A percentile compares a stretch with the other conserved stretches of the same genome.
phyloP scores from a whole-genome alignment of 306 rosid genomes.

The Quercus robur region DNA sequence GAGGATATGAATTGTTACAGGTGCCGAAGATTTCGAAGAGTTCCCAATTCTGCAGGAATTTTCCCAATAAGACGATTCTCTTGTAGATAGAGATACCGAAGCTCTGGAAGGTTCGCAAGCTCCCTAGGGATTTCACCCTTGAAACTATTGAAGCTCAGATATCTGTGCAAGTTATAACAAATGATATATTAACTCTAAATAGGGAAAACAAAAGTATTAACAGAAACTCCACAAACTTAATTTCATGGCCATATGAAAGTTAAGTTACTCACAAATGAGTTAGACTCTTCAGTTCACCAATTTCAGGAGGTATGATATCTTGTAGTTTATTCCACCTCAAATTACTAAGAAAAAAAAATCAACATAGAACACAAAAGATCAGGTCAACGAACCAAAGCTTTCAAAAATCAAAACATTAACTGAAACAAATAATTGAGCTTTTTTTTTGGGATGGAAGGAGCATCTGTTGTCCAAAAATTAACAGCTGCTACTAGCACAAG shows the following conservation, averaged over 20 bases:
- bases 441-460: not conserved
- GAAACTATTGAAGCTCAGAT: slow-evolving; percentile 94
- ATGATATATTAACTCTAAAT: not conserved
- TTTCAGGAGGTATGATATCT: slow-evolving; percentile 93
- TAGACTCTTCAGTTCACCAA: slow-evolving; percentile 91
- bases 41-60: slow-evolving; percentile 89
- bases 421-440: not conserved
- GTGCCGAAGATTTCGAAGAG: slow-evolving; percentile 87
- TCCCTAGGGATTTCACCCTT: slow-evolving; percentile 97
- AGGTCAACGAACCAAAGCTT: not conserved
- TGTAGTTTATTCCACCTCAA: slow-evolving; percentile 99
- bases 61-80: slow-evolving; percentile 87
- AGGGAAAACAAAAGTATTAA: not conserved
- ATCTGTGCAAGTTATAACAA: slow-evolving; percentile 39
- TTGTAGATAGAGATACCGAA: slow-evolving; percentile 91
- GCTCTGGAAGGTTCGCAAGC: slow-evolving; percentile 87
- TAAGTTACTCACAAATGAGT: slow-evolving; percentile 82
- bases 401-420: slow-evolving; percentile 7
- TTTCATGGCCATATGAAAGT: slow-evolving; percentile 1
- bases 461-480: slow-evolving; percentile 3
- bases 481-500: slow-evolving; percentile 3
- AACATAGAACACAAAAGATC: not conserved
- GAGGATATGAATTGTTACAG: slow-evolving; percentile 46
- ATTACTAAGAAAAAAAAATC: slow-evolving; percentile 45
- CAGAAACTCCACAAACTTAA: not conserved